Percentiles rank a stretch among this genome's conserved stretches.
These are phyloP conservation scores for Eimeria maxima DNA, from an alignment of 169 alveolate species.

Conservation along the genomic window DNA sequence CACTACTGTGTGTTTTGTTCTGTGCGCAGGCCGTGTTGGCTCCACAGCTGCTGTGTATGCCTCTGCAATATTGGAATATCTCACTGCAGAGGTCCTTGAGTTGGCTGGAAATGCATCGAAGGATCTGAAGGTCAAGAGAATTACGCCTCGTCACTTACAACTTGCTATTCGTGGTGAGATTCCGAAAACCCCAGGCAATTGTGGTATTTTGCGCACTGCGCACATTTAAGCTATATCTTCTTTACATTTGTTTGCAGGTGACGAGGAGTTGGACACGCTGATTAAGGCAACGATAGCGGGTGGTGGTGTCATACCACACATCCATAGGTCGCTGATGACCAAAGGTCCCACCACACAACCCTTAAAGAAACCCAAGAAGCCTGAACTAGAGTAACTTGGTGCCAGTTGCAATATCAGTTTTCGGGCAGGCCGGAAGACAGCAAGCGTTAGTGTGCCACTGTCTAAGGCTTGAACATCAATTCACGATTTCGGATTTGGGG, in stretches of 20 bases:
- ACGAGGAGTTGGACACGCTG: constrained; percentile 98
- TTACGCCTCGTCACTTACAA: constrained; percentile 98
- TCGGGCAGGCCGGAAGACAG: constrained; percentile 1
- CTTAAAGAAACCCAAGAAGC: constrained; percentile 79
- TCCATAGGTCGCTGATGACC: constrained; percentile 90
- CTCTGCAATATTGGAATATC: constrained; percentile 99
- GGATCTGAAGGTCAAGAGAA: constrained; percentile 98
- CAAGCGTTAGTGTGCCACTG: not conserved
- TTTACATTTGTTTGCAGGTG: constrained; percentile 93
- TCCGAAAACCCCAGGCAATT: not conserved
- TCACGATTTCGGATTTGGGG: constrained; percentile 35
- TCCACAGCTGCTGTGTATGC: constrained; percentile 99
- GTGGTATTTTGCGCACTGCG: not conserved
- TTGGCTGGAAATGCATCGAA: constrained; percentile 99
- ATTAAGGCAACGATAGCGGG: constrained; percentile 99
- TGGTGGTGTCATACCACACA: constrained; percentile 99
- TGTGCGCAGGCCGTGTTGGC: constrained; percentile 94
- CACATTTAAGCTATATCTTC: not conserved
- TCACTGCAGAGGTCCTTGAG: constrained; percentile 99
- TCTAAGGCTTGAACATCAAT: not conserved
- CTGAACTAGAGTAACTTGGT: constrained; percentile 9
- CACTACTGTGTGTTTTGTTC: not conserved
- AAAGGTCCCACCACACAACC: constrained; percentile 84
- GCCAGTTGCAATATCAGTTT: not conserved
- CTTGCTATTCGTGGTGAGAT: constrained; percentile 92